Evolutionary conservation across 202 grass and related monocot species (phyloP).

Genomic region (Schoenoplectus triqueter): DNA sequence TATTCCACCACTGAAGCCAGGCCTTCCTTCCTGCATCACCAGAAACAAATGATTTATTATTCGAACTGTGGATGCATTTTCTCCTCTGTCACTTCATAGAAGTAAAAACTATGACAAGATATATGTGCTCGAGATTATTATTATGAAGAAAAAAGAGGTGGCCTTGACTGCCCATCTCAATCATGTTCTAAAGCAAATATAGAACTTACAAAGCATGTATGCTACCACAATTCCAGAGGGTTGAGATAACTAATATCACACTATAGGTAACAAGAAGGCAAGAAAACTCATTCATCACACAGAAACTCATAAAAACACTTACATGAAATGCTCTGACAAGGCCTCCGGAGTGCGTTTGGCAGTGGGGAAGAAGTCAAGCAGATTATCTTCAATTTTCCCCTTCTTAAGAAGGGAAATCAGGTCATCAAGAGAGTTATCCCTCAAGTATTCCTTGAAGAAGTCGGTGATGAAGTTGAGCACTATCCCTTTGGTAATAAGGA

Average conservation of each 20-base stretch:
- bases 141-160: too few species aligned
- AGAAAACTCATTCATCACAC: neutral
- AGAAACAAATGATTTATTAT: slow-evolving; percentile 32
- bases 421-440: slow-evolving; percentile 86
- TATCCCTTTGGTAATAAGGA: slow-evolving; percentile 87
- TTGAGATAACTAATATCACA: neutral
- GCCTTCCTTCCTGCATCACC: slow-evolving; percentile 65
- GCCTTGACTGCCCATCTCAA: too few species aligned
- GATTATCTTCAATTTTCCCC: slow-evolving; percentile 85
- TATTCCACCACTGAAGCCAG: slow-evolving; percentile 76
- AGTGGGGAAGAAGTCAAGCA: slow-evolving; percentile 80
- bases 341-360: slow-evolving; percentile 64
- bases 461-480: slow-evolving; percentile 81
- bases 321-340: slow-evolving; percentile 86
- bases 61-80: neutral
- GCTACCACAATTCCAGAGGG: too few species aligned
- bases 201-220: too few species aligned
- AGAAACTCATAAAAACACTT: slow-evolving; percentile 30
- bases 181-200: too few species aligned
- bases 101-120: too few species aligned
- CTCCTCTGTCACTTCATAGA: too few species aligned
- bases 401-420: slow-evolving; percentile 85
- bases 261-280: neutral
- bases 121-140: too few species aligned
- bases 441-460: slow-evolving; percentile 80